Conservation (phyloP, 139 green algal species). For the Chlamydomonas schloesseri region DNA sequence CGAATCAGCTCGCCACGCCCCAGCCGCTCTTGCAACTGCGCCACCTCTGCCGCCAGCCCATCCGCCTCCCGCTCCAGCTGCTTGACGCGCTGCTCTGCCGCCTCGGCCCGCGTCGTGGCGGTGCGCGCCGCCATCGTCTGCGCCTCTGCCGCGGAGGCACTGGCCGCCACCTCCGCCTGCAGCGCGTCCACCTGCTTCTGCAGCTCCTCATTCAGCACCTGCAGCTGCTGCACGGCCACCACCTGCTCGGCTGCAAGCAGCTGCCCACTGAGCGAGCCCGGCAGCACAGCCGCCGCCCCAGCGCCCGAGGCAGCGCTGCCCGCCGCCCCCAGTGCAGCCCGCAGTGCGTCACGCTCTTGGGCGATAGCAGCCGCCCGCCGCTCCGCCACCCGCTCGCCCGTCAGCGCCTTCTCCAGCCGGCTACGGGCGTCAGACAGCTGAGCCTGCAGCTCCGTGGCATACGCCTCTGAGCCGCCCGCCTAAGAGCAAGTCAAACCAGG, state of each 20-base stretch:
- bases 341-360: conserved; percentile 24
- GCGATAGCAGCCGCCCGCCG: conserved; percentile 7
- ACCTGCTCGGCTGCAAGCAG: conserved; percentile 20
- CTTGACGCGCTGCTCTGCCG: conserved; percentile 34
- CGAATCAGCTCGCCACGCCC: conserved; percentile 77
- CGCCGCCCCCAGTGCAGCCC: neutral
- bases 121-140: conserved; percentile 5
- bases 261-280: neutral
- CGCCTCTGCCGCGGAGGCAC: conserved; percentile 26
- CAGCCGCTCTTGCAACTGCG: conserved; percentile 70
- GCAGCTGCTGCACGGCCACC: conserved; percentile 2
- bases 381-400: conserved; percentile 12
- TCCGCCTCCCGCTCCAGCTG: conserved; percentile 53
- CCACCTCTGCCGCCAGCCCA: conserved; percentile 59
- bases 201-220: conserved; percentile 27
- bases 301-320: neutral
- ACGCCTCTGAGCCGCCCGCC: conserved; percentile 30
- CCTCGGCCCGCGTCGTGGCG: conserved; percentile 25
- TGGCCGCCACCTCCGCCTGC: conserved; percentile 19
- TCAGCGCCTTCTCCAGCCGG: conserved; percentile 31
- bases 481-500: too few species aligned
- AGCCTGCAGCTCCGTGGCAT: conserved; percentile 29
- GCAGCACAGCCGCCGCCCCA: neutral
- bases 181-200: conserved; percentile 18
- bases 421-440: conserved; percentile 17